phyloP scores from a whole-genome alignment of 108 stramenopile species.

The Nitzschia putrida region DNA sequence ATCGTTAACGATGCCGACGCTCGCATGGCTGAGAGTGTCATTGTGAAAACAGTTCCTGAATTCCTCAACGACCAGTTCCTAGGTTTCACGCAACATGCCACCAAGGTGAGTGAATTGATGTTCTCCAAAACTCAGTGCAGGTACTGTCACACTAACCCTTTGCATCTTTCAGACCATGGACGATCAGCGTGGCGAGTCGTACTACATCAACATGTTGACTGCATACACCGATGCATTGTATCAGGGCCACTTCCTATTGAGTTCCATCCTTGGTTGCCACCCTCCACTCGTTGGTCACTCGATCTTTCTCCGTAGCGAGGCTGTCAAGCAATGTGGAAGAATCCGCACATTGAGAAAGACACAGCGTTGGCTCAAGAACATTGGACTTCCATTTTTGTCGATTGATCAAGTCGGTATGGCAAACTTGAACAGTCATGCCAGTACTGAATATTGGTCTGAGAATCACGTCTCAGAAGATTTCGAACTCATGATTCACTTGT shows the following conservation, averaged over 20 bases:
- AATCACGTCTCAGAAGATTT: constrained; percentile 62
- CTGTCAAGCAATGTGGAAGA: constrained; percentile 52
- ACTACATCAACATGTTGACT: constrained; percentile 47
- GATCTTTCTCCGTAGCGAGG: constrained; percentile 55
- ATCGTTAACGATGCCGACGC: constrained; percentile 60
- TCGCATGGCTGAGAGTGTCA: constrained; percentile 50
- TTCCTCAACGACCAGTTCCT: constrained; percentile 52
- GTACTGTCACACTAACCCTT: background rate
- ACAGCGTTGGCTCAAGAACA: constrained; percentile 55
- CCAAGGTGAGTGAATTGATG: constrained; percentile 32
- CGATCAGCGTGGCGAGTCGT: constrained; percentile 53
- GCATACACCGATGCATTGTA: constrained; percentile 58
- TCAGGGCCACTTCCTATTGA: constrained; percentile 54
- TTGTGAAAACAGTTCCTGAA: constrained; percentile 58
- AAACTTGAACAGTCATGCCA: constrained; percentile 40
- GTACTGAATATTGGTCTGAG: constrained; percentile 54
- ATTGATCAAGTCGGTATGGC: constrained; percentile 53
- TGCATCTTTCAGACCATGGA: constrained; percentile 32
- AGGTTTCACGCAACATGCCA: constrained; percentile 63
- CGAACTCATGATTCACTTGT: constrained; percentile 62
- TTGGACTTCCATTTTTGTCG: constrained; percentile 51
- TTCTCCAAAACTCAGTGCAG: background rate
- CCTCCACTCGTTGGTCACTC: constrained; percentile 67
- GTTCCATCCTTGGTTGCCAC: constrained; percentile 55
- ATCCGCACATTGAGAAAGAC: constrained; percentile 57